phyloP scores from a whole-genome alignment of 1,284 basidiomycete genomes.

The Fomitopsis schrenkii region DNA sequence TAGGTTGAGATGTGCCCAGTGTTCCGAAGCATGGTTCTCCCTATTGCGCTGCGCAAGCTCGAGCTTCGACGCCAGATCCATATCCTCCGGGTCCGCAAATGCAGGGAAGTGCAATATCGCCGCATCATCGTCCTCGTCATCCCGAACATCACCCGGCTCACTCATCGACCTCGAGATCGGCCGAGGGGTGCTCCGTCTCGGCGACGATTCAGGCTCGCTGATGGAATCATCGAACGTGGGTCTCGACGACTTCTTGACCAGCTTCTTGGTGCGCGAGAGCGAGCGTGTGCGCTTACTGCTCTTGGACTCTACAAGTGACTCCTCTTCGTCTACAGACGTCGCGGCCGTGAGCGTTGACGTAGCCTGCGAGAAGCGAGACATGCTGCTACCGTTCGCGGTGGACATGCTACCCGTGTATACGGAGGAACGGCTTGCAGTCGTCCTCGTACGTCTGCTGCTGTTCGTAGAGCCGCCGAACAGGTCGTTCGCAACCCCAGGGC shows the following conservation, averaged over 20 bases:
- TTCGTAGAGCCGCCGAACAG: slow-evolving; percentile 68
- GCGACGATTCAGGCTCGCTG: slow-evolving; percentile 39
- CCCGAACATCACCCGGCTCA: slow-evolving; percentile 13
- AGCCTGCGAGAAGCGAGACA: slow-evolving; percentile 67
- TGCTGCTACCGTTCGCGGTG: slow-evolving; percentile 53
- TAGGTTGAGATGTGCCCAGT: slow-evolving; percentile 29
- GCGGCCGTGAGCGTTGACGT: slow-evolving; percentile 61
- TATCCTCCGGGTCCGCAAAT: slow-evolving; percentile 60
- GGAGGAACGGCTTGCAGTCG: slow-evolving; percentile 63
- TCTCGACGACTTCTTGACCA: slow-evolving; percentile 48
- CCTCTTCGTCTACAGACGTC: slow-evolving; percentile 60
- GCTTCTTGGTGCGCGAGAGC: slow-evolving; percentile 31
- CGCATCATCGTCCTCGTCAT: slow-evolving; percentile 33
- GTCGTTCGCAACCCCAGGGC: slow-evolving; percentile 58
- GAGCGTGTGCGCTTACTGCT: slow-evolving; percentile 42
- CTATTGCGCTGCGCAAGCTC: slow-evolving; percentile 81
- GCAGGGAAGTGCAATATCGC: slow-evolving; percentile 25
- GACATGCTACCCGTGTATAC: slow-evolving; percentile 50
- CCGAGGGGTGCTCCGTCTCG: slow-evolving; percentile 11
- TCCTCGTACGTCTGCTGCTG: slow-evolving; percentile 60
- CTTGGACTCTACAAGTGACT: slow-evolving; percentile 23
- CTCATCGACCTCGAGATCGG: not conserved
- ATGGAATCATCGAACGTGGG: slow-evolving; percentile 38
- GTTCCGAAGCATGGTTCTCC: slow-evolving; percentile 60
- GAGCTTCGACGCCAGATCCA: slow-evolving; percentile 67